Evolutionary conservation across 306 rosid species (phyloP).

Genomic region (Senna siamea): DNA sequence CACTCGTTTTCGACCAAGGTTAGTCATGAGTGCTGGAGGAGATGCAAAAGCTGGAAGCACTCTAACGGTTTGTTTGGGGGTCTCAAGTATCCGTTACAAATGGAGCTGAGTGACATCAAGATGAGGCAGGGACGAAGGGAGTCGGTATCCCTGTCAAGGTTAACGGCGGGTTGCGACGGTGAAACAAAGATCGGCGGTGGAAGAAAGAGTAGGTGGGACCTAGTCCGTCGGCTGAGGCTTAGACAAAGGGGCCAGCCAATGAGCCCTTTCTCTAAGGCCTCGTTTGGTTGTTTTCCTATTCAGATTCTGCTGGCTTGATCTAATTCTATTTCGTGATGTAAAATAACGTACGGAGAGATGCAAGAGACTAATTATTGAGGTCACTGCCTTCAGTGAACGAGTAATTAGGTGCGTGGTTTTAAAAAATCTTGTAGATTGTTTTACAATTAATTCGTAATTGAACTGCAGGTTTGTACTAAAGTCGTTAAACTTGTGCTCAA

Average conservation of each 20-base stretch:
- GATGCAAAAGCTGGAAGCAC: constrained; percentile 14
- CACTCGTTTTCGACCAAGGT: no score
- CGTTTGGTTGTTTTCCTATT: constrained; percentile 25
- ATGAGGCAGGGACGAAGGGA: constrained; percentile 27
- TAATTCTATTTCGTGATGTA: neutral
- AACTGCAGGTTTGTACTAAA: no score
- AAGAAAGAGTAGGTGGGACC: constrained; percentile 8
- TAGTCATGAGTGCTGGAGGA: no score
- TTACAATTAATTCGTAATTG: no score
- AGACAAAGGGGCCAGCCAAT: constrained; percentile 15
- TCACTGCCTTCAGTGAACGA: no score
- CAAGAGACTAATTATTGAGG: no score
- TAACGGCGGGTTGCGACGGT: neutral
- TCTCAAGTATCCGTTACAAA: constrained; percentile 34
- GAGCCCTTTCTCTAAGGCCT: no score
- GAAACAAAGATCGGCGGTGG: neutral
- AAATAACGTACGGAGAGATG: no score
- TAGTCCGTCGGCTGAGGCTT: constrained; percentile 23
- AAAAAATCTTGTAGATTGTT: no score
- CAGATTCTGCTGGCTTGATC: constrained; percentile 12
- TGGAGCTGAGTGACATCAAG: constrained; percentile 39
- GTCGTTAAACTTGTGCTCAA: no score
- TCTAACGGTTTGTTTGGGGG: constrained; percentile 28
- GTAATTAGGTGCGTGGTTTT: no score
- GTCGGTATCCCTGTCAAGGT: neutral